Percentiles rank a stretch among this genome's conserved stretches.
Evolutionary conservation across 805 yeast species (phyloP).

Genomic region (Grigorovia humatica): DNA sequence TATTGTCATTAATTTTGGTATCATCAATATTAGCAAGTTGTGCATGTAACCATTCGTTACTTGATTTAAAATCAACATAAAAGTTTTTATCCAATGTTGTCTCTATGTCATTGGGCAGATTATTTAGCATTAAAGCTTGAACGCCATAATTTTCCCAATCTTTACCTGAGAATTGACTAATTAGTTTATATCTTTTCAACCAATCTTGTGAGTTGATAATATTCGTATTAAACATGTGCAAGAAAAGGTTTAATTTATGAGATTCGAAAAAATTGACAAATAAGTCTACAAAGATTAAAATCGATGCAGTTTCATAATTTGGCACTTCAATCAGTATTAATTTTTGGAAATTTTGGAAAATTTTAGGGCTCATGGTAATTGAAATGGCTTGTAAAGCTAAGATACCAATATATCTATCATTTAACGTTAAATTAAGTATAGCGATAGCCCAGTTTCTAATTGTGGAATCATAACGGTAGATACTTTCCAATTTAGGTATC

Average conservation of each 20-base stretch:
- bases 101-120: background rate
- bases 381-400: background rate
- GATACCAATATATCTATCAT: background rate
- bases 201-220: background rate
- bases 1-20: background rate
- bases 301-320: background rate
- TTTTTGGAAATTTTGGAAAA: background rate
- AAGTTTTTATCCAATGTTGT: background rate
- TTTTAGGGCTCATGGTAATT: background rate
- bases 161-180: background rate
- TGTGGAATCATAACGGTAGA: background rate
- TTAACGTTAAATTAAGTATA: background rate
- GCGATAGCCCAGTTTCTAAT: background rate
- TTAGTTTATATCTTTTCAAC: background rate
- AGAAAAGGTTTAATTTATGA: background rate
- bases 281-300: too few relatives aligned
- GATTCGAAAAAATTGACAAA: background rate
- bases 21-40: background rate
- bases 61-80: background rate
- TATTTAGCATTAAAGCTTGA: background rate
- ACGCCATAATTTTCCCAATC: background rate
- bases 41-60: background rate
- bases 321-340: background rate
- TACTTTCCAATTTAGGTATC: background rate
- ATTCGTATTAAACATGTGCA: background rate